Evolutionary conservation across 257 asterid species (phyloP), one percentile per base, ranked within the genome.

Genomic region (Euphrasia confusa): DNA sequence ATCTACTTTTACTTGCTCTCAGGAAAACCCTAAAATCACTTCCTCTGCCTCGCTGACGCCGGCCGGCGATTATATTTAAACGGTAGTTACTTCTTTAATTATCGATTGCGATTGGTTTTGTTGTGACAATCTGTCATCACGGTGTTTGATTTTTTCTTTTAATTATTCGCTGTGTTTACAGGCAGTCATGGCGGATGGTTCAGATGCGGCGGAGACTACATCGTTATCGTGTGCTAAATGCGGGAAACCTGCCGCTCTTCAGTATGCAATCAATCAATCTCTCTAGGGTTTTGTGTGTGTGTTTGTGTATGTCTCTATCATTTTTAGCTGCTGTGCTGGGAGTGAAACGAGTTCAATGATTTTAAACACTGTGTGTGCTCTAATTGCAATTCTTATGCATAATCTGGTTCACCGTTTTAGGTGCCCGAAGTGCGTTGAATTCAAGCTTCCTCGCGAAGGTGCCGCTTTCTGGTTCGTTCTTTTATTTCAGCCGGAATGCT

Each of bases 381-480:
- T n/a, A 14, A 8, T 71, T 9, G 49, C 7, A 32, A 26, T 68
- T 60, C 65, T 63, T 35, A 6, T 60, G n/a, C 11, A 37, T 39
- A n/a, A 35, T 50, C 58, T 53, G 48, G 39, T 53, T 55, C 8
- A 17, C 12, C 14, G 4, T 66, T 65, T 18, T 72, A 93, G 99
- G 86, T 89, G 99, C 70, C 99, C 99, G 3, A 93, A 93, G 75
- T 93, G 99, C 44, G 91, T 83, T 1, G 87, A 89, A 62, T 64
- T 89, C 60, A 93, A 87, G 90, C 99, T 93, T 77, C 90, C 99
- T 11, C 97, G 96, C 15, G 95, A 87, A 72, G 88, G 76, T 50
- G 95, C 99, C 73, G 84, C 99, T 64, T 93, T 93, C 96, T 93
- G 99, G 97, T 93, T 80, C 35, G 95, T 89, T 66, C 63, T 63